phyloP scores from a whole-genome alignment of 805 yeast genomes.

The Helenozyma baotianmanensis region DNA sequence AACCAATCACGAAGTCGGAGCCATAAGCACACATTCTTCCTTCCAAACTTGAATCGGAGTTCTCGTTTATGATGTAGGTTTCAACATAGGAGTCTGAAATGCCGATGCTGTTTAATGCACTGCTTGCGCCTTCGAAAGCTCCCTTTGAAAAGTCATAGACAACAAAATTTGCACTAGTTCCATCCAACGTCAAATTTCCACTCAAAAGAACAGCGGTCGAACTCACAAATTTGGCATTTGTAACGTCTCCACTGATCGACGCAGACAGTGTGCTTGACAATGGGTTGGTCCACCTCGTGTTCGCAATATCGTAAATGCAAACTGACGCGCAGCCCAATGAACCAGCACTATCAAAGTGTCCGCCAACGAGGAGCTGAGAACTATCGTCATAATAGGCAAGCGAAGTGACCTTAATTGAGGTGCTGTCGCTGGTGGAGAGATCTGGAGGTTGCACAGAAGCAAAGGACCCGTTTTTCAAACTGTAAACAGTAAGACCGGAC shows the following conservation, averaged over 20 bases:
- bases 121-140: slow-evolving; percentile 15
- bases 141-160: slow-evolving; percentile 49
- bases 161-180: slow-evolving; percentile 40
- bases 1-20: slow-evolving; percentile 31
- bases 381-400: slow-evolving; percentile 30
- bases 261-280: slow-evolving; percentile 17
- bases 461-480: slow-evolving; percentile 39
- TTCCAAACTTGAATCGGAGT: slow-evolving; percentile 26
- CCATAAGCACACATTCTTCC: slow-evolving; percentile 39
- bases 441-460: slow-evolving; percentile 47
- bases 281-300: slow-evolving; percentile 52
- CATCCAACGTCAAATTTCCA: slow-evolving; percentile 49
- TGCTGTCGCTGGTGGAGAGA: slow-evolving; percentile 40
- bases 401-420: slow-evolving; percentile 34
- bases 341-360: slow-evolving; percentile 60
- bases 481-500: slow-evolving; percentile 52
- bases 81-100: slow-evolving; percentile 20
- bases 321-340: slow-evolving; percentile 54
- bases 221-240: slow-evolving; percentile 46
- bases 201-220: slow-evolving; percentile 36
- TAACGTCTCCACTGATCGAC: slow-evolving; percentile 43
- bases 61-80: slow-evolving; percentile 45
- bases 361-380: slow-evolving; percentile 60
- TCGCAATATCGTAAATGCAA: slow-evolving; percentile 58
- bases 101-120: slow-evolving; percentile 19